These are phyloP conservation scores for Yarrowia phangngaensis DNA, from an alignment of 805 yeast genomes.

Conservation along the genomic window DNA sequence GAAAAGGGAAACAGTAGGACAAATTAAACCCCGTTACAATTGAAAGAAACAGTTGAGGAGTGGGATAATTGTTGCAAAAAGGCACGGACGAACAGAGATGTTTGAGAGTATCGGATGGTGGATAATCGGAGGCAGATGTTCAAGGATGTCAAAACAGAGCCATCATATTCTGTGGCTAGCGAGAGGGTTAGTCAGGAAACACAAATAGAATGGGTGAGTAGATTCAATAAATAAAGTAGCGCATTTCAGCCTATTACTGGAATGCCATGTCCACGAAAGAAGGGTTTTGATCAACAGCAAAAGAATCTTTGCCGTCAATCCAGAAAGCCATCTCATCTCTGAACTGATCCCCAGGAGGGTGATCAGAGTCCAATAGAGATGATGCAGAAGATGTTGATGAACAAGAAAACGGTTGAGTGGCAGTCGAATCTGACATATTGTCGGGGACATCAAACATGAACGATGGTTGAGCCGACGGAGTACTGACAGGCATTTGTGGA, in stretches of 20 bases:
- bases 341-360: constrained; percentile 22
- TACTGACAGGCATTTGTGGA: constrained; percentile 10
- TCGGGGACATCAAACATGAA: constrained; percentile 12
- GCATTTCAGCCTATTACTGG: constrained; percentile 24
- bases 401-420: constrained; percentile 9
- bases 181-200: too few relatives aligned
- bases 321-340: constrained; percentile 25
- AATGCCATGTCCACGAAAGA: constrained; percentile 4
- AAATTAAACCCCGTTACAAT: too few relatives aligned
- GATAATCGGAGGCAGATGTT: too few relatives aligned
- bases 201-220: too few relatives aligned
- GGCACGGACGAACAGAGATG: too few relatives aligned
- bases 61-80: too few relatives aligned
- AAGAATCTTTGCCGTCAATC: constrained; percentile 20
- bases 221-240: constrained; percentile 20
- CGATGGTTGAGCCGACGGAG: constrained; percentile 15
- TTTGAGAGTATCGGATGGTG: too few relatives aligned
- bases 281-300: constrained; percentile 11
- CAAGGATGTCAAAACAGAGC: too few relatives aligned
- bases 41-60: too few relatives aligned
- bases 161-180: too few relatives aligned
- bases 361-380: constrained; percentile 22
- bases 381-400: constrained; percentile 12
- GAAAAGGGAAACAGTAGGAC: too few relatives aligned
- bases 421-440: constrained; percentile 16